Conservation (phyloP, 306 rosid genomes). For the Trichosanthes truncata region DNA sequence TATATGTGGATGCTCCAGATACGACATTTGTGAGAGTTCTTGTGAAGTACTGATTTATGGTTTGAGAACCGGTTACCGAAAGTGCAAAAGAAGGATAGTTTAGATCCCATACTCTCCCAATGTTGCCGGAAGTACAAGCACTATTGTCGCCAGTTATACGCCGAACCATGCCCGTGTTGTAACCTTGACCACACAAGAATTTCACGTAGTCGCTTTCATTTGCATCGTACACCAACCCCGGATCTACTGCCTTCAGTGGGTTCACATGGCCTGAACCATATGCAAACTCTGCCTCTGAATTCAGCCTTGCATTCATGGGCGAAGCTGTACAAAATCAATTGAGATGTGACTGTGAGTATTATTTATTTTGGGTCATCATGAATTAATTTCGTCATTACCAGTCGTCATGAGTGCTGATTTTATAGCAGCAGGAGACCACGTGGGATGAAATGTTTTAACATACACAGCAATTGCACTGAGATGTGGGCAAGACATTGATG, state of each 20-base stretch:
- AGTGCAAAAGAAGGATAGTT: conserved; percentile 29
- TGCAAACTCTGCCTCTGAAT: conserved; percentile 25
- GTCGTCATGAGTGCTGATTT: no score
- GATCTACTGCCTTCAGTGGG: conserved; percentile 16
- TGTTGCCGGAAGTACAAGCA: no score
- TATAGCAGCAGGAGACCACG: no score
- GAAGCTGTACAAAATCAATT: conserved; percentile 10
- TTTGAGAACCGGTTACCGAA: background rate
- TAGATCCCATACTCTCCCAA: no score
- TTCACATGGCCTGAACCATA: conserved; percentile 30
- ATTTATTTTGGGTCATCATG: no score
- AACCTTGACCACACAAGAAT: conserved; percentile 28
- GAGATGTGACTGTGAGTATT: background rate
- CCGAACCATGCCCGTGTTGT: background rate
- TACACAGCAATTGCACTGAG: no score
- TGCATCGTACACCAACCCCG: conserved; percentile 30
- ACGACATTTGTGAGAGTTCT: conserved; percentile 29
- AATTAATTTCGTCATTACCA: no score
- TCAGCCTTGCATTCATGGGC: conserved; percentile 15
- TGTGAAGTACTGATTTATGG: conserved; percentile 4
- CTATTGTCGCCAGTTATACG: no score
- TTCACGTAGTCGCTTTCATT: conserved; percentile 14
- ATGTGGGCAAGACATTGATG: no score
- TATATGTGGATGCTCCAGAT: background rate
- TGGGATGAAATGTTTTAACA: no score